Conservation (phyloP, 306 rosid species). For the Rubus parviflorus region DNA sequence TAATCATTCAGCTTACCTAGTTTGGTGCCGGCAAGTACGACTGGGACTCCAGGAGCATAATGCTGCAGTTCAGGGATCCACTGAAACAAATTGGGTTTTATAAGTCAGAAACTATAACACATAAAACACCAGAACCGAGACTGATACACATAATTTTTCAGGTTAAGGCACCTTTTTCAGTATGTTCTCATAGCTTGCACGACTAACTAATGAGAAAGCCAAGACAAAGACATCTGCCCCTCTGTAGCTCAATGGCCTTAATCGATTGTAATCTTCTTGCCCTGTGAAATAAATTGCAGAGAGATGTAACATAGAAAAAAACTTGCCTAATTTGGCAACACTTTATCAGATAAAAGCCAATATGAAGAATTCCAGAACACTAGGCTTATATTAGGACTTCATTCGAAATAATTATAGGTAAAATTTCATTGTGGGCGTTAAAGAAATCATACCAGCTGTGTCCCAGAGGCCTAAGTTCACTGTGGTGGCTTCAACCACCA, state of each 20-base stretch:
- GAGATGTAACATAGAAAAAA: conserved; percentile 14
- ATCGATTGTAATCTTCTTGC: conserved; percentile 89
- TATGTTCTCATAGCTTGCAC: conserved; percentile 84
- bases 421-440: conserved; percentile 1
- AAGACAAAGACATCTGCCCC: conserved; percentile 90
- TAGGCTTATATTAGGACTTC: neutral
- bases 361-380: conserved; percentile 1
- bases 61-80: conserved; percentile 97
- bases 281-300: conserved; percentile 47
- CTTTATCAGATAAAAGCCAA: conserved; percentile 10
- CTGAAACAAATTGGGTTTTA: conserved; percentile 36
- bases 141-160: neutral
- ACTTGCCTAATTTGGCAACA: conserved; percentile 22
- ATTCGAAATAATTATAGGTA: neutral
- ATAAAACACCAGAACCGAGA: neutral
- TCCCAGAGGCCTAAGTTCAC: conserved; percentile 96
- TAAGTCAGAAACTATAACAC: conserved; percentile 24
- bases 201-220: conserved; percentile 82
- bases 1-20: conserved; percentile 49
- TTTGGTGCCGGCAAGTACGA: conserved; percentile 84
- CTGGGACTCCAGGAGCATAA: conserved; percentile 74
- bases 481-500: conserved; percentile 78
- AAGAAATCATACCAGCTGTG: conserved; percentile 66
- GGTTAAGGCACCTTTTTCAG: conserved; percentile 60
- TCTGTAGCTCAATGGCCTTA: conserved; percentile 94